A percentile compares a stretch with the other conserved stretches of the same genome.
These are phyloP conservation scores for Medicago lupulina DNA, from an alignment of 306 rosid genomes.

Conservation along the genomic window DNA sequence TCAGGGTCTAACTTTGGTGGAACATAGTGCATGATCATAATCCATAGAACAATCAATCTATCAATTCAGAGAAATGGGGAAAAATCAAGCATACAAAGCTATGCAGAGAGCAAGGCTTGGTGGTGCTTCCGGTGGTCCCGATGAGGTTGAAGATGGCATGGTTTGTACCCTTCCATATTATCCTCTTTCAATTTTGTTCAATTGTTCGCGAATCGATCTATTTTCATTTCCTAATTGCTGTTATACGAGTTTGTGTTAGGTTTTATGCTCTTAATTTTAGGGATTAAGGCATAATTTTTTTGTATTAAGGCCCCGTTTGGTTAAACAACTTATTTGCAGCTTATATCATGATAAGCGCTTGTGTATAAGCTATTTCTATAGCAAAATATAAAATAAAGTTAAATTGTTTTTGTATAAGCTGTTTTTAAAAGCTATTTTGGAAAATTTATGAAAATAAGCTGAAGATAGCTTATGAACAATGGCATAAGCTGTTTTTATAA, in stretches of 20 bases:
- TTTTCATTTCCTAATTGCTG: background rate
- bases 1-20: background rate
- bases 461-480: too few relatives aligned
- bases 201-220: background rate
- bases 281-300: background rate
- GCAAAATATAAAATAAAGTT: too few relatives aligned
- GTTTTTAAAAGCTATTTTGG: too few relatives aligned
- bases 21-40: conserved; percentile 36
- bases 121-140: conserved; percentile 86
- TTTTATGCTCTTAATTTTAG: conserved; percentile 26
- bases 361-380: too few relatives aligned
- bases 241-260: conserved; percentile 3
- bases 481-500: too few relatives aligned
- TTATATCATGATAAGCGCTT: too few relatives aligned
- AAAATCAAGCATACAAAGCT: conserved; percentile 98
- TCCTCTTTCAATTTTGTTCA: background rate
- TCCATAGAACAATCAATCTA: background rate
- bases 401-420: too few relatives aligned
- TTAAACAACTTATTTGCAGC: too few relatives aligned
- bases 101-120: conserved; percentile 96
- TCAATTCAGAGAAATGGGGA: conserved; percentile 63
- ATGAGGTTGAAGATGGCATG: conserved; percentile 98
- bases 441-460: too few relatives aligned
- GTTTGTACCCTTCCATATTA: conserved; percentile 97
- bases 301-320: too few relatives aligned